These are phyloP conservation scores for Boeremia exigua DNA, from an alignment of 2,329 filamentous ascomycete genomes.

Conservation along the genomic window DNA sequence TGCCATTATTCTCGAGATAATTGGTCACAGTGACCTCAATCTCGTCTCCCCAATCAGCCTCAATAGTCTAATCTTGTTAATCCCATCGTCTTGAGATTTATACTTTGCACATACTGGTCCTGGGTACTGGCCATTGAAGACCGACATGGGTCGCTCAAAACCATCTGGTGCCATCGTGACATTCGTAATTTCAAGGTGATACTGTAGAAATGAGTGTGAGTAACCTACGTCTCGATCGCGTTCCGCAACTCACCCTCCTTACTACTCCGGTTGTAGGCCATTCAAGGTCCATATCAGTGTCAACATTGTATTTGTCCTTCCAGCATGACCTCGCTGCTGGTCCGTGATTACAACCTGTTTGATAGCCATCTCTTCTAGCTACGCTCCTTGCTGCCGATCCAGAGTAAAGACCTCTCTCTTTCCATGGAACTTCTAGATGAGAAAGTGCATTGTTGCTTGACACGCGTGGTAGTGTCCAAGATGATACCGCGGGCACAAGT, in stretches of 20 bases:
- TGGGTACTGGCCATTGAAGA: conserved; percentile 56
- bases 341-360: conserved; percentile 28
- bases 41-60: conserved; percentile 51
- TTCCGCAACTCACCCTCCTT: conserved; percentile 30
- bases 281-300: conserved; percentile 53
- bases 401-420: conserved; percentile 22
- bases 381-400: conserved; percentile 6
- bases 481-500: conserved; percentile 22
- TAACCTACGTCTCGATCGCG: not conserved
- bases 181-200: conserved; percentile 53
- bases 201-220: conserved; percentile 37
- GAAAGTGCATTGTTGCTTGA: not conserved
- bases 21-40: conserved; percentile 49
- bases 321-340: conserved; percentile 33
- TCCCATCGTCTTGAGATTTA: not conserved
- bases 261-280: conserved; percentile 52
- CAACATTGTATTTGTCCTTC: conserved; percentile 46
- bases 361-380: conserved; percentile 16
- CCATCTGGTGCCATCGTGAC: conserved; percentile 56
- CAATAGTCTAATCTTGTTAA: conserved; percentile 47
- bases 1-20: conserved; percentile 52
- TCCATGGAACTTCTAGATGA: conserved; percentile 35
- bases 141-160: conserved; percentile 46
- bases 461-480: conserved; percentile 23
- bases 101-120: conserved; percentile 52